Percentiles rank a stretch among this genome's conserved stretches.
phyloP scores from a whole-genome alignment of 345 rosid genomes.

The thale cress (Arabidopsis thaliana) region TAIR10.1 NC_003070.9:17834501-17835000 shows the following conservation, averaged over 20 bases:
- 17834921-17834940: constrained; percentile 44
- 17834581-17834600: constrained; percentile 5
- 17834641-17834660: too few relatives aligned
- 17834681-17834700: neutral
- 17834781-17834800: constrained; percentile 13
- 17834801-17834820: constrained; percentile 26
- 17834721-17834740: neutral
- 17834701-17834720: neutral
- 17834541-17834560: neutral
- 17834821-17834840: constrained; percentile 25
- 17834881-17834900: constrained; percentile 34
- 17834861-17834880: constrained; percentile 27
- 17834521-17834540: neutral
- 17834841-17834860: neutral
- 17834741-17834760: constrained; percentile 38
- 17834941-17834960: constrained; percentile 19
- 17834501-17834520: constrained; percentile 15
- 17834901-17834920: constrained; percentile 15
- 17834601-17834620: neutral
- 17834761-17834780: constrained; percentile 21
- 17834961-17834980: constrained; percentile 12
- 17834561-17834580: neutral
- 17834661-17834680: neutral
- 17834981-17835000: neutral
- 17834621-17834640: neutral